These are phyloP conservation scores for Geotrichum aggregatum DNA, from an alignment of 1,139 yeast genomes.

Conservation along the genomic window DNA sequence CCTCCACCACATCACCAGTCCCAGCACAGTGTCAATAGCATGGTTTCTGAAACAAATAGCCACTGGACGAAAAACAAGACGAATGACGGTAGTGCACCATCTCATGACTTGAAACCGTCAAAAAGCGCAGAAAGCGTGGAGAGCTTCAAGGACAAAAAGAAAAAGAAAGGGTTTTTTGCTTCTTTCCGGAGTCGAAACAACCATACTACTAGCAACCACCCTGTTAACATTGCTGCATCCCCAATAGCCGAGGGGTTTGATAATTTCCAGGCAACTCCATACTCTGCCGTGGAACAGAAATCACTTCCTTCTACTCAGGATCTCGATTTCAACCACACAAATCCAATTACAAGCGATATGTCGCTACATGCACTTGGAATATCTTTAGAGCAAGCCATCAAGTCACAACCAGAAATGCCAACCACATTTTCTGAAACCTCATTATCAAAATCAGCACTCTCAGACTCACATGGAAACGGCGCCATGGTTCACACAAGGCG, in stretches of 20 bases:
- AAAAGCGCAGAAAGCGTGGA: slow-evolving; percentile 26
- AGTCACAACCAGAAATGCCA: slow-evolving; percentile 8
- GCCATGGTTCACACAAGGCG: slow-evolving; percentile 1
- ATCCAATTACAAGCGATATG: not conserved
- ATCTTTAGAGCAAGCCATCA: slow-evolving; percentile 11
- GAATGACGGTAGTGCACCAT: not conserved
- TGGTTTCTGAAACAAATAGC: not conserved
- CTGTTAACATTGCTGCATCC: not conserved
- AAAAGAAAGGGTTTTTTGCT: slow-evolving; percentile 57
- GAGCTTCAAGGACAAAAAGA: slow-evolving; percentile 43
- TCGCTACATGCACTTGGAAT: slow-evolving; percentile 9
- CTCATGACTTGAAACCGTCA: slow-evolving; percentile 14
- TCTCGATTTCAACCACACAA: no score
- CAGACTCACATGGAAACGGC: not conserved
- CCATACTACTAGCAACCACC: slow-evolving; percentile 5
- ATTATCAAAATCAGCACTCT: not conserved
- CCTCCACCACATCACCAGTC: slow-evolving; percentile 2
- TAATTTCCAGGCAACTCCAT: slow-evolving; percentile 22
- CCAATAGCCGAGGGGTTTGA: not conserved
- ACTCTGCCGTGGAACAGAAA: slow-evolving; percentile 21
- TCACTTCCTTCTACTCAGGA: not conserved
- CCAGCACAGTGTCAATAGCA: not conserved
- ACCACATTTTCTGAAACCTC: slow-evolving; percentile 1
- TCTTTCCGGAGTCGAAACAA: slow-evolving; percentile 42
- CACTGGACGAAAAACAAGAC: slow-evolving; percentile 1